Conservation (phyloP, 176 grass and related monocot species). For the Raddia guianensis region DNA sequence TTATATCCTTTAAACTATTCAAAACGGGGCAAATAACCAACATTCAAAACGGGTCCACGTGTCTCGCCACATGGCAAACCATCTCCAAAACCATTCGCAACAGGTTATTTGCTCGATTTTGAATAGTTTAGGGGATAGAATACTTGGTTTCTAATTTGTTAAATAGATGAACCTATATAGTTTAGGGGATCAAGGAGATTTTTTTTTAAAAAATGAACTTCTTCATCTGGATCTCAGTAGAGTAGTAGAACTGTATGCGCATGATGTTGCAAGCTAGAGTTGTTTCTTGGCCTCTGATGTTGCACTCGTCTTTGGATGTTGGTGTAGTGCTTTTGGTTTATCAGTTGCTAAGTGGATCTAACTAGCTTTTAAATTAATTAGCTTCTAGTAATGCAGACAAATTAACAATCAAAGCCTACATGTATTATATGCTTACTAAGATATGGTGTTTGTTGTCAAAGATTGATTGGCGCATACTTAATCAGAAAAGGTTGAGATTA, state of each 20-base stretch:
- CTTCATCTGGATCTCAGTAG: constrained; percentile 26
- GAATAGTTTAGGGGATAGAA: no score
- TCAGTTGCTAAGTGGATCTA: constrained; percentile 34
- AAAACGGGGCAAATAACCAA: no score
- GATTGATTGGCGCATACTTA: constrained; percentile 40
- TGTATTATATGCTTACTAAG: constrained; percentile 41
- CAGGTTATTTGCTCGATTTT: no score
- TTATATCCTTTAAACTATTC: no score
- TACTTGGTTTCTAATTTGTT: no score
- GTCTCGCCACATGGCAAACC: no score
- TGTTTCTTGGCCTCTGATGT: constrained; percentile 24
- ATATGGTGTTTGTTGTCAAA: constrained; percentile 48
- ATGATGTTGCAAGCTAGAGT: constrained; percentile 30
- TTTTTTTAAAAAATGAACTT: background rate
- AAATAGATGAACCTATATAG: no score
- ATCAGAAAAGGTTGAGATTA: constrained; percentile 39
- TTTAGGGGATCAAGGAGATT: no score
- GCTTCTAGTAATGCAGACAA: constrained; percentile 24
- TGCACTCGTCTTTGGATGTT: constrained; percentile 22
- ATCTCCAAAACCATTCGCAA: no score
- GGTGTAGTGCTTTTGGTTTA: constrained; percentile 34
- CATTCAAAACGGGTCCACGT: no score
- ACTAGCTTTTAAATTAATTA: constrained; percentile 17
- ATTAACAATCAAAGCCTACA: background rate
- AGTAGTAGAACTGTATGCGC: constrained; percentile 13